Conservation (phyloP, 768 basidiomycete genomes). For the Trametes villosa region DNA sequence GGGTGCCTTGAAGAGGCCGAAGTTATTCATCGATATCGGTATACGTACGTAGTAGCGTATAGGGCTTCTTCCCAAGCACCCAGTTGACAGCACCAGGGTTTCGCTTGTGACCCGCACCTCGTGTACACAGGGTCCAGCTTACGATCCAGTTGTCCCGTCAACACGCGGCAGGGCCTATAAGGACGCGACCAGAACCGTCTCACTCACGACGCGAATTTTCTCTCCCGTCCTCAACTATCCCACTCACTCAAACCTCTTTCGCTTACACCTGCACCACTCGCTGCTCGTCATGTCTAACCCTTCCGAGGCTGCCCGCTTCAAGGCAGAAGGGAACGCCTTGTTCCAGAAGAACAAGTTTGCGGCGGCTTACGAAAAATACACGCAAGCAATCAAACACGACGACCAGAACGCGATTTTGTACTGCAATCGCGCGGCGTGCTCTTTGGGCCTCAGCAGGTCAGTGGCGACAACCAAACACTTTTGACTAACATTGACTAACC, state of each 20-base stretch:
- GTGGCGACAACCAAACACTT: not conserved
- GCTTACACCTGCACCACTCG: not conserved
- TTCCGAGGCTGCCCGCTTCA: slow-evolving; percentile 31
- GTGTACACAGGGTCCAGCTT: no score
- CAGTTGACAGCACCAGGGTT: no score
- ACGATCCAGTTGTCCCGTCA: no score
- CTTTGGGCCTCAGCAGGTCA: slow-evolving; percentile 42
- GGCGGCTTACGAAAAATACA: slow-evolving; percentile 45
- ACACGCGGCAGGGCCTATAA: no score
- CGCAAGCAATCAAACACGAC: slow-evolving; percentile 45
- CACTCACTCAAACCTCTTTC: not conserved
- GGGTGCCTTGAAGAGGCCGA: no score
- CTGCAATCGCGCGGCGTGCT: slow-evolving; percentile 50
- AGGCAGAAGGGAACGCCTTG: slow-evolving; percentile 47
- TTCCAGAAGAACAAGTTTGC: slow-evolving; percentile 39
- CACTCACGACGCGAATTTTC: no score
- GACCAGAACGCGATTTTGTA: slow-evolving; percentile 46
- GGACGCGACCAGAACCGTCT: no score
- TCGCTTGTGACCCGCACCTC: no score
- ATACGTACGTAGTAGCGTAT: no score
- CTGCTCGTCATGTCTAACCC: not conserved
- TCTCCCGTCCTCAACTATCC: not conserved
- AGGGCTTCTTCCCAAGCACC: no score
- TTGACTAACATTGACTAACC: not conserved
- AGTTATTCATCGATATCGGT: no score